These are phyloP conservation scores for Candida chilensis DNA, from an alignment of 805 yeast species.

Conservation along the genomic window DNA sequence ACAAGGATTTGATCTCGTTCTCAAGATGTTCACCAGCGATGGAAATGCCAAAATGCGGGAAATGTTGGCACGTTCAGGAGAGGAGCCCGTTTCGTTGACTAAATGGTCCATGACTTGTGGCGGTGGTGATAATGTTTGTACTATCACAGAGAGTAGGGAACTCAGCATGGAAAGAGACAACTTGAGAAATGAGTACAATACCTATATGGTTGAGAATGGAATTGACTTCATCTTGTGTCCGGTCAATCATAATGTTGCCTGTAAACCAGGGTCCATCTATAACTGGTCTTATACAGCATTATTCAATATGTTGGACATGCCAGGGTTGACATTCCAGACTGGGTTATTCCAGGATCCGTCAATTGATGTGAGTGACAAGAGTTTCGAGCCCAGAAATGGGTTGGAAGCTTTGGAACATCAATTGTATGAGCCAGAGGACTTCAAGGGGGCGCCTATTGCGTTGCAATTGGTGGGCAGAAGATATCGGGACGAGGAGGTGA, in stretches of 20 bases:
- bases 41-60: slow-evolving; percentile 53
- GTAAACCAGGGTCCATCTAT: slow-evolving; percentile 44
- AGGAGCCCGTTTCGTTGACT: slow-evolving; percentile 57
- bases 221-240: slow-evolving; percentile 66
- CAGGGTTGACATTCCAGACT: slow-evolving; percentile 57
- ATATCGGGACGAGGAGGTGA: slow-evolving; percentile 37
- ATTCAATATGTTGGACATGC: slow-evolving; percentile 66
- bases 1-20: slow-evolving; percentile 50
- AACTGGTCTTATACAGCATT: slow-evolving; percentile 79
- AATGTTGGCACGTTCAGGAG: slow-evolving; percentile 52
- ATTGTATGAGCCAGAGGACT: slow-evolving; percentile 21
- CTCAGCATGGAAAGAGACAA: slow-evolving; percentile 47
- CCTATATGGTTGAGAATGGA: slow-evolving; percentile 40
- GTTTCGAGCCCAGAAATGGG: slow-evolving; percentile 27
- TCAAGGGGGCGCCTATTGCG: slow-evolving; percentile 38
- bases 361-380: slow-evolving; percentile 36
- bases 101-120: slow-evolving; percentile 54
- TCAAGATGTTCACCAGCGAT: slow-evolving; percentile 52
- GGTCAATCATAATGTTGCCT: slow-evolving; percentile 61
- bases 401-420: slow-evolving; percentile 19
- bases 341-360: slow-evolving; percentile 49
- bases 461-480: slow-evolving; percentile 42
- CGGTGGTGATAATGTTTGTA: slow-evolving; percentile 37
- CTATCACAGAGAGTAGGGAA: slow-evolving; percentile 44
- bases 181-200: slow-evolving; percentile 47